Conservation (phyloP, 306 rosid genomes). For the Fragaria vesca region DNA sequence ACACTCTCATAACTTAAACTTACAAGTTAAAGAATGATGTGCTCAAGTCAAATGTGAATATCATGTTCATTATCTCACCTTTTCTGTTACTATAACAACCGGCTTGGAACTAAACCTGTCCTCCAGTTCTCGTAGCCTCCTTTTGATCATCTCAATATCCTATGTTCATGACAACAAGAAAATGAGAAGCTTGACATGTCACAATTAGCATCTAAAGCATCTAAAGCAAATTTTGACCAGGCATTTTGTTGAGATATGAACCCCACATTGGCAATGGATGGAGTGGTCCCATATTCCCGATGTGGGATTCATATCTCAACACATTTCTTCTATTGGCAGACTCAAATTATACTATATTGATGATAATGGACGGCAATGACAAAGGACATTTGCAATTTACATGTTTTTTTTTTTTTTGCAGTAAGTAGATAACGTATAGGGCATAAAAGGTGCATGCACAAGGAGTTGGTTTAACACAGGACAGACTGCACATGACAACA, state of each 20-base stretch:
- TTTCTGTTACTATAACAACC: slow-evolving; percentile 69
- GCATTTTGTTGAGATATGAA: no score
- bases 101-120: slow-evolving; percentile 58
- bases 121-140: slow-evolving; percentile 55
- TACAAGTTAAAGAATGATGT: neutral
- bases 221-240: slow-evolving; percentile 10
- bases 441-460: neutral
- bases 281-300: no score
- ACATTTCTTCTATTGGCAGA: neutral
- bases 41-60: neutral
- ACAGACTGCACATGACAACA: neutral
- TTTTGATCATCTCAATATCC: slow-evolving; percentile 62
- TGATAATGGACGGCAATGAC: neutral
- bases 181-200: neutral
- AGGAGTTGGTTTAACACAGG: neutral
- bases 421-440: neutral
- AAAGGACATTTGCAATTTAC: neutral
- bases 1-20: neutral
- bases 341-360: neutral
- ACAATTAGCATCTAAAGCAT: slow-evolving; percentile 17
- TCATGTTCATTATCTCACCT: slow-evolving; percentile 43
- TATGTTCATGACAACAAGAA: slow-evolving; percentile 19
- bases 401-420: neutral
- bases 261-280: no score
- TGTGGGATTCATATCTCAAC: no score